Base-by-base conservation (phyloP, 2,329 filamentous ascomycete species). In the Colletotrichum graminicola region DNA sequence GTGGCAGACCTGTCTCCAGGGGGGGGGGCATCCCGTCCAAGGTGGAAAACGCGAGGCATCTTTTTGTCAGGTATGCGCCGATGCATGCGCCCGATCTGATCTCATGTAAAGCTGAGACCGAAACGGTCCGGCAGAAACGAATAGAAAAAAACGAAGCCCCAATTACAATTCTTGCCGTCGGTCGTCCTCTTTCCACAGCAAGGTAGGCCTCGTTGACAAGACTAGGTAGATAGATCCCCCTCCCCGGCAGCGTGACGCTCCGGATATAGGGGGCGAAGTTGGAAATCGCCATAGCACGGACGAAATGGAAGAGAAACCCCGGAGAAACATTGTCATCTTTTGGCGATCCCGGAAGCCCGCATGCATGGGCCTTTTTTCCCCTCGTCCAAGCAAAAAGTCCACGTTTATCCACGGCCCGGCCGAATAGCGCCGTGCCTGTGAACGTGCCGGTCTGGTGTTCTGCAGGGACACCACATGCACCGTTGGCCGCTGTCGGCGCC, bases 1-100 rank as follows among this genome's bases (percentile, higher is more conserved):
- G 65, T 64, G 68, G 36, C 49, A 32, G 3, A 54, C 36, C 10
- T 32, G 62, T 61, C 55, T 66, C 63, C 47, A 47, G 39, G 51
- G 29, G 29, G 29, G 29, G 5, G 32, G 43, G 5, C 18, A 36
- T 36, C 29, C 52, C 21, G 32, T 21, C 4, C 7, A 34, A 26
- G 6, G 32, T 16, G 41, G 23, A 11, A 47, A 47, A 43, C 21
- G 49, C n/a, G 34, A 39, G 32, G 21, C 26, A 57, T 49, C 21
- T 23, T 6, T 6, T 8, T 21, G 26, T 34, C 41, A 52, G 26
- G 60, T 32, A 62, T 43, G 39, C 39, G n/a, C 26, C 49, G 45
- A 45, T 45, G 23, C 59, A 26, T 36, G 29, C 54, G 14, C 45
- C 45, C 57, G 7, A 45, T 45, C 43, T n/a, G 43, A 59, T 60